phyloP scores from a whole-genome alignment of 208 protist species.

The Wallacemonas collosoma region DNA sequence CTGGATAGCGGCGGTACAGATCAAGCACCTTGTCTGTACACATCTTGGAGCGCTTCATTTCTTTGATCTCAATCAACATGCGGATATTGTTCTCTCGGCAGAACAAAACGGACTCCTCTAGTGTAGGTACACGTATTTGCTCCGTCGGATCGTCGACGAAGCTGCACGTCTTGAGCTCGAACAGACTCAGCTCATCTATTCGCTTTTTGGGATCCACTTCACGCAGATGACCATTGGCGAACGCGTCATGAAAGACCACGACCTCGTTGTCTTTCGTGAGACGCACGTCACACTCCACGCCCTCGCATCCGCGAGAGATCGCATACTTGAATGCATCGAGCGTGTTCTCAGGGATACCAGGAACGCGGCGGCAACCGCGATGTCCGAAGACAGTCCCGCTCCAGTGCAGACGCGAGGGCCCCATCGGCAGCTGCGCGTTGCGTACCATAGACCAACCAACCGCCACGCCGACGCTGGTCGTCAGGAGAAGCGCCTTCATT shows the following conservation, averaged over 20 bases:
- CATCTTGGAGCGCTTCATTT: constrained; percentile 44
- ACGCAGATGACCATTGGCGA: constrained; percentile 46
- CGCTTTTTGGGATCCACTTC: constrained; percentile 42
- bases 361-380: constrained; percentile 76
- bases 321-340: constrained; percentile 87
- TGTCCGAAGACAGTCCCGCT: constrained; percentile 86
- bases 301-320: constrained; percentile 59
- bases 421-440: constrained; percentile 71
- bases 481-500: background rate
- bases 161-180: constrained; percentile 67
- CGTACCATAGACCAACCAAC: constrained; percentile 71
- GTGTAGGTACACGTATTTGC: constrained; percentile 76
- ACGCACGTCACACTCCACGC: constrained; percentile 87
- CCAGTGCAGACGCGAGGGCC: constrained; percentile 77
- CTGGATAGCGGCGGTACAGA: constrained; percentile 78
- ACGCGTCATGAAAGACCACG: constrained; percentile 83
- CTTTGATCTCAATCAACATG: constrained; percentile 91
- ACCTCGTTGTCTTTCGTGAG: constrained; percentile 86
- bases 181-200: constrained; percentile 74
- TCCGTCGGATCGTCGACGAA: constrained; percentile 68
- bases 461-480: constrained; percentile 37
- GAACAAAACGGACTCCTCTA: constrained; percentile 86
- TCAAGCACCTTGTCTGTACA: constrained; percentile 82
- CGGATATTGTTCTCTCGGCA: constrained; percentile 74
- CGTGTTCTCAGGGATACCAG: constrained; percentile 85